Conservation (phyloP, 345 rosid genomes). For the Excoecaria agallocha region DNA sequence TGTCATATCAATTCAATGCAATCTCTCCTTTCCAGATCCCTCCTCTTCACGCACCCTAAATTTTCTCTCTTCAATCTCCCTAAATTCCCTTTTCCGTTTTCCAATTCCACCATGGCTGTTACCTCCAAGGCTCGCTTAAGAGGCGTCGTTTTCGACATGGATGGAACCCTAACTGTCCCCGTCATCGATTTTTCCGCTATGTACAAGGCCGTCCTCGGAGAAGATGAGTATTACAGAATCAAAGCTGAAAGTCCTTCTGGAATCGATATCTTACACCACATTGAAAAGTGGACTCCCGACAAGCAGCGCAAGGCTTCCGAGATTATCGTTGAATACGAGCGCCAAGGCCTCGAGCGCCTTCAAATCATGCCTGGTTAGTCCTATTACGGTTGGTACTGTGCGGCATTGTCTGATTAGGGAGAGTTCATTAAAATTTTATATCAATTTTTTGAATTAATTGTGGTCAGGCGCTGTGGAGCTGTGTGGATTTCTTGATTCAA, state of each 20-base stretch:
- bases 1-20: constrained; percentile 19
- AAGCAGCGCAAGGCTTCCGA: constrained; percentile 57
- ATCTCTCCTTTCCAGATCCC: constrained; percentile 26
- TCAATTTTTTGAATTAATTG: background rate
- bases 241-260: constrained; percentile 70
- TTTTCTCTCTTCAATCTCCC: background rate
- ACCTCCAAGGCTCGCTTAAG: constrained; percentile 22
- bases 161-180: constrained; percentile 90
- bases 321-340: constrained; percentile 66
- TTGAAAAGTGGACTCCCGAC: constrained; percentile 68
- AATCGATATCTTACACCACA: constrained; percentile 74
- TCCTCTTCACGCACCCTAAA: constrained; percentile 14
- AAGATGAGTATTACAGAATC: constrained; percentile 60
- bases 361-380: constrained; percentile 87
- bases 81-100: constrained; percentile 24
- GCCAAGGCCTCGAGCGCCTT: constrained; percentile 70
- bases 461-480: constrained; percentile 72
- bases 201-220: constrained; percentile 84
- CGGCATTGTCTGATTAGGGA: background rate
- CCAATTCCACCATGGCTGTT: constrained; percentile 20
- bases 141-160: constrained; percentile 37
- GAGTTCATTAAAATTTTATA: background rate
- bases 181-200: constrained; percentile 85
- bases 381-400: background rate
- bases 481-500: constrained; percentile 82